Conservation (phyloP, 192 early-diverging fungal genomes). For the Haplosporangium gracile region DNA sequence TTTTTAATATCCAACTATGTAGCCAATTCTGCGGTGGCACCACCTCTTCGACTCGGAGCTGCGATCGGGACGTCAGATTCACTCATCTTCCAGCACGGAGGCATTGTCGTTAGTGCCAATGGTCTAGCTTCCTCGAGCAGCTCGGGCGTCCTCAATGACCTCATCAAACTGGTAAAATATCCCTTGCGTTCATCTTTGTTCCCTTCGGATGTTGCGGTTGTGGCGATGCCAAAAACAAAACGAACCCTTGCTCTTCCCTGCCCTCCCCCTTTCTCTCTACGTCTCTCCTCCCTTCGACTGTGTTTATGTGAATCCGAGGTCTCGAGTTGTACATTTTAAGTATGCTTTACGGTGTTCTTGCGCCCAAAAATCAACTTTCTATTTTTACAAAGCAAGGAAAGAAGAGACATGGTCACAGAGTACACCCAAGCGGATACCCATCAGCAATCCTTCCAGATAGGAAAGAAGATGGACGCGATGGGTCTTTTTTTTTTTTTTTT, state of each 20-base stretch:
- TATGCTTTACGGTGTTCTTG: neutral
- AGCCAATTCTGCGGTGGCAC: constrained; percentile 50
- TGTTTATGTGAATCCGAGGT: neutral
- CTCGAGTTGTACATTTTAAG: neutral
- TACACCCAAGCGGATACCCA: neutral
- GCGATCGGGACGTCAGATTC: constrained; percentile 36
- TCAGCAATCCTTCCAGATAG: neutral
- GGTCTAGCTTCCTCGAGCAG: constrained; percentile 12
- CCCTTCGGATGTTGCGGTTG: neutral
- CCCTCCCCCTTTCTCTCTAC: neutral
- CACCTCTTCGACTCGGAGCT: constrained; percentile 33
- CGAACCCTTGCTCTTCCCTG: neutral
- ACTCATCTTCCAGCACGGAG: constrained; percentile 39
- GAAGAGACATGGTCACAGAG: neutral
- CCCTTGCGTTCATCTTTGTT: neutral
- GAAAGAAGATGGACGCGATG: neutral
- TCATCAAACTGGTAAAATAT: constrained; percentile 43
- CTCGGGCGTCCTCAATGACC: constrained; percentile 39
- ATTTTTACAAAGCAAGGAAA: neutral
- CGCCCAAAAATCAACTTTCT: neutral
- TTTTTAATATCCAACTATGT: constrained; percentile 21
- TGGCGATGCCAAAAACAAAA: neutral
- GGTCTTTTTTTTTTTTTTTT: neutral
- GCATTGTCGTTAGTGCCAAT: constrained; percentile 23
- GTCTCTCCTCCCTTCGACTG: neutral